A percentile compares a stretch with the other conserved stretches of the same genome.
Conservation (phyloP, 139 green algal species). For the Chlorella sp. region DNA sequence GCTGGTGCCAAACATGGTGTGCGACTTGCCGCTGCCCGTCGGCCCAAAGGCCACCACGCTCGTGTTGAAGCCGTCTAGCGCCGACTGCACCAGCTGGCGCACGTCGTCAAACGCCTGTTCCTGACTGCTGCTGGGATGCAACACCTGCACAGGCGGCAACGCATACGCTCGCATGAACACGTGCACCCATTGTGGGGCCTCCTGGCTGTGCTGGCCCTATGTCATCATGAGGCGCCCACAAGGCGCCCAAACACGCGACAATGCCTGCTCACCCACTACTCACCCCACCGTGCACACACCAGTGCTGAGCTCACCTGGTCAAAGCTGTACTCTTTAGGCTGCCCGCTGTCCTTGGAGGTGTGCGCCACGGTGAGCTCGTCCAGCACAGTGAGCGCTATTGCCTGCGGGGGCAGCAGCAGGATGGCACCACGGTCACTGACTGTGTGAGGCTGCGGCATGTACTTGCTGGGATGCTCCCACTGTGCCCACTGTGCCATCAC, state of each 20-base stretch:
- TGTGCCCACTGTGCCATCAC: too few species aligned
- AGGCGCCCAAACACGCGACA: too few species aligned
- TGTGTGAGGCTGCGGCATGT: neutral
- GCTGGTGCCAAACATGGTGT: constrained; percentile 81
- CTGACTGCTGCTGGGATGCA: constrained; percentile 53
- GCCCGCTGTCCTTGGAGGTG: constrained; percentile 88
- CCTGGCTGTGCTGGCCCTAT: too few species aligned
- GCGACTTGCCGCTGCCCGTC: constrained; percentile 80
- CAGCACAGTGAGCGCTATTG: constrained; percentile 45
- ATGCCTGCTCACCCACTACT: too few species aligned
- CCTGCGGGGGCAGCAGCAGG: constrained; percentile 17
- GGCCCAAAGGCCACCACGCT: constrained; percentile 85
- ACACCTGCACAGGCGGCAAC: too few species aligned
- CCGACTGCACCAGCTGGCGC: constrained; percentile 90
- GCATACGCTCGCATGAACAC: too few species aligned
- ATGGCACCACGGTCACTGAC: neutral
- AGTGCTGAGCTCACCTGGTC: constrained; percentile 74
- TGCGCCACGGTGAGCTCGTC: constrained; percentile 86
- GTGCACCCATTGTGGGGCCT: too few species aligned
- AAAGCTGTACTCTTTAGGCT: constrained; percentile 84
- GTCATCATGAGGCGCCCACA: too few species aligned
- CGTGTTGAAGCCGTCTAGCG: constrained; percentile 73
- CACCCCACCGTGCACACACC: too few species aligned
- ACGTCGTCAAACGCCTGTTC: constrained; percentile 96
- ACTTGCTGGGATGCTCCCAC: too few species aligned